A percentile compares a stretch with the other conserved stretches of the same genome.
Evolutionary conservation across 129 eudicot genomes (phyloP).

Genomic region (sunflower (Helianthus annuus)): DNA sequence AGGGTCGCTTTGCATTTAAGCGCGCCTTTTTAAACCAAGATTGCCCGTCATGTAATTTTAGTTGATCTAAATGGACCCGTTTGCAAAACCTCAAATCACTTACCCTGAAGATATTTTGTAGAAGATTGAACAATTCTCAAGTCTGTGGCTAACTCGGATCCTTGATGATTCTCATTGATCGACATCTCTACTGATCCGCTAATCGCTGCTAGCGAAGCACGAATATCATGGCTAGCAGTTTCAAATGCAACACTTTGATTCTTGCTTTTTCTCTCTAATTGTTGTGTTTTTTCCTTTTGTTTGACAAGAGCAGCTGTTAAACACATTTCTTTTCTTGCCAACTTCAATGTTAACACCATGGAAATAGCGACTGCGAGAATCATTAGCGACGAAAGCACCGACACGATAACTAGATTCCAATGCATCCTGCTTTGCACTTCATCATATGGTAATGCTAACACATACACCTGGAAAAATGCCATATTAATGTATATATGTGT

Average conservation of each 20-base stretch:
- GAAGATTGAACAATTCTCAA: constrained; percentile 40
- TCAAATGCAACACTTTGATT: constrained; percentile 63
- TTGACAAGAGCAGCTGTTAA: constrained; percentile 51
- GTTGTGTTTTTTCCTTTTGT: constrained; percentile 58
- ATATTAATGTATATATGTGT: too few species aligned
- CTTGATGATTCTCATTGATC: constrained; percentile 27
- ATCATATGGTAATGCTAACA: constrained; percentile 46
- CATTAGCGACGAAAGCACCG: constrained; percentile 30
- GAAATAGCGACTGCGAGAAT: constrained; percentile 8
- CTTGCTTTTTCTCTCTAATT: constrained; percentile 63
- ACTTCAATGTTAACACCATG: constrained; percentile 28
- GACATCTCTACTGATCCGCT: constrained; percentile 52
- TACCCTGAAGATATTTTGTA: constrained; percentile 56
- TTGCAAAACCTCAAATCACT: too few species aligned
- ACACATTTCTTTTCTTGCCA: constrained; percentile 45
- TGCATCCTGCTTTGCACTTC: constrained; percentile 35
- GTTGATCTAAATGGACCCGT: too few species aligned
- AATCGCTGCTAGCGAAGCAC: constrained; percentile 65
- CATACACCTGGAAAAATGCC: constrained; percentile 43
- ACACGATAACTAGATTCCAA: constrained; percentile 26
- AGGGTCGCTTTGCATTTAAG: too few species aligned
- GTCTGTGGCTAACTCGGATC: constrained; percentile 46
- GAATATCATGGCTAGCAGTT: constrained; percentile 73
- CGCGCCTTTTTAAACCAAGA: too few species aligned
- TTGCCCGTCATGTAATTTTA: too few species aligned